A percentile compares a stretch with the other conserved stretches of the same genome.
These are phyloP conservation scores for Eucalyptus polyanthemos DNA, from an alignment of 345 rosid species.

Conservation along the genomic window DNA sequence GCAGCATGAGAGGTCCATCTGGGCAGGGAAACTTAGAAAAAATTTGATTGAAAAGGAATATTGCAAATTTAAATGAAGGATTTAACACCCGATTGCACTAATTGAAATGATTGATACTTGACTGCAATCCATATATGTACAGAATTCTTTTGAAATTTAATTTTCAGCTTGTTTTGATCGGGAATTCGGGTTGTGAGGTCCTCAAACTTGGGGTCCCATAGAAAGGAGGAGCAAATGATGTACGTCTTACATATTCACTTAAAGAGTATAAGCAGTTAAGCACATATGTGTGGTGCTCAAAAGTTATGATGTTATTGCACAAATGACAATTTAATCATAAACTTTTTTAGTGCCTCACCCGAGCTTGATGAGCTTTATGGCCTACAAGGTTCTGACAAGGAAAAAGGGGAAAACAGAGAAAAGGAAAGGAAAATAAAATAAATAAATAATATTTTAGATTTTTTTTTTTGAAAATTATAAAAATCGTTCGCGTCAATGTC, in stretches of 20 bases:
- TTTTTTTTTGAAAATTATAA: neutral
- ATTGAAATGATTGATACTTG: neutral
- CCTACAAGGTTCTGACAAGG: neutral
- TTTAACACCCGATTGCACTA: neutral
- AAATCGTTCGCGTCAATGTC: rapidly evolving
- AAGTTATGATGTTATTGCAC: too few species aligned
- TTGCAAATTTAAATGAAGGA: neutral
- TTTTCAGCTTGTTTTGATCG: neutral
- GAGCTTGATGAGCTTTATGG: neutral
- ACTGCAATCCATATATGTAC: neutral
- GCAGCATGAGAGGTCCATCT: neutral
- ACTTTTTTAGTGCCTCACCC: neutral
- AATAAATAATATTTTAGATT: neutral
- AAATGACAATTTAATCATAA: neutral
- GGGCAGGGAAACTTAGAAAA: neutral
- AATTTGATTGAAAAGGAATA: neutral
- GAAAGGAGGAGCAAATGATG: neutral
- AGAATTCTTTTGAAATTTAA: neutral
- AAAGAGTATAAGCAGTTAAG: too few species aligned
- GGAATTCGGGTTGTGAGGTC: neutral
- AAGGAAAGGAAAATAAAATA: neutral
- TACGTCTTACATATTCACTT: neutral
- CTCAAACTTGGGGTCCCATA: neutral
- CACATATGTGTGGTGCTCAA: too few species aligned
- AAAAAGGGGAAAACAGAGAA: neutral